phyloP scores from a whole-genome alignment of 495 filamentous ascomycete species.

The Gamarada debralockiae region DNA sequence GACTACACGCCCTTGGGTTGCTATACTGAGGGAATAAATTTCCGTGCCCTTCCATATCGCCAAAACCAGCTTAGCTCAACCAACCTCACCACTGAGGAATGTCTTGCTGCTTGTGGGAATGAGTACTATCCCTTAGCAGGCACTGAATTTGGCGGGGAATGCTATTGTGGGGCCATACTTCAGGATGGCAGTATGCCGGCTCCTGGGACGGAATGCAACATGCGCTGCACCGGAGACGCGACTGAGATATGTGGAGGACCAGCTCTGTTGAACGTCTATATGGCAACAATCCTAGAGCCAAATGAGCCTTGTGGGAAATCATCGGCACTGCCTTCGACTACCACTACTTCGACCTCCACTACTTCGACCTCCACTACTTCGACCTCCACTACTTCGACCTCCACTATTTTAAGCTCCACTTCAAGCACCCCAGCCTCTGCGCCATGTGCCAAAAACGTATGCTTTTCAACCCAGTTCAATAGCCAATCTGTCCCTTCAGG shows the following conservation, averaged over 20 bases:
- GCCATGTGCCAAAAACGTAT: too few relatives aligned
- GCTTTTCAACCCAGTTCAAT: too few relatives aligned
- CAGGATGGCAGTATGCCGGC: conserved; percentile 24
- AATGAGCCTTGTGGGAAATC: too few relatives aligned
- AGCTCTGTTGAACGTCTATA: conserved; percentile 13
- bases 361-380: too few relatives aligned
- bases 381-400: too few relatives aligned
- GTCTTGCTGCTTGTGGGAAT: conserved; percentile 45
- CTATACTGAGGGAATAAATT: conserved; percentile 46
- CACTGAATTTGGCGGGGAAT: conserved; percentile 27
- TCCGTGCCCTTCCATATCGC: conserved; percentile 44
- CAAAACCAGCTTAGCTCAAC: conserved; percentile 33
- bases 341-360: too few relatives aligned
- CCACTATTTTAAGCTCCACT: too few relatives aligned
- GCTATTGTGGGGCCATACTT: conserved; percentile 35
- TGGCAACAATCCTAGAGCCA: too few relatives aligned
- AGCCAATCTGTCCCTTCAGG: too few relatives aligned
- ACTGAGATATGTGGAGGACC: conserved; percentile 22
- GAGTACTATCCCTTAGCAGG: conserved; percentile 9
- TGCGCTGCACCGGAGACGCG: conserved; percentile 33
- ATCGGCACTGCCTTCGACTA: too few relatives aligned
- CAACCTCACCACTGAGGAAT: conserved; percentile 28
- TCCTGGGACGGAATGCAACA: conserved; percentile 16
- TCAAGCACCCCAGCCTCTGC: too few relatives aligned
- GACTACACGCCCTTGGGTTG: conserved; percentile 50